These are phyloP conservation scores for Epicoccum nigrum DNA, from an alignment of 2,329 filamentous ascomycete species.

Conservation along the genomic window DNA sequence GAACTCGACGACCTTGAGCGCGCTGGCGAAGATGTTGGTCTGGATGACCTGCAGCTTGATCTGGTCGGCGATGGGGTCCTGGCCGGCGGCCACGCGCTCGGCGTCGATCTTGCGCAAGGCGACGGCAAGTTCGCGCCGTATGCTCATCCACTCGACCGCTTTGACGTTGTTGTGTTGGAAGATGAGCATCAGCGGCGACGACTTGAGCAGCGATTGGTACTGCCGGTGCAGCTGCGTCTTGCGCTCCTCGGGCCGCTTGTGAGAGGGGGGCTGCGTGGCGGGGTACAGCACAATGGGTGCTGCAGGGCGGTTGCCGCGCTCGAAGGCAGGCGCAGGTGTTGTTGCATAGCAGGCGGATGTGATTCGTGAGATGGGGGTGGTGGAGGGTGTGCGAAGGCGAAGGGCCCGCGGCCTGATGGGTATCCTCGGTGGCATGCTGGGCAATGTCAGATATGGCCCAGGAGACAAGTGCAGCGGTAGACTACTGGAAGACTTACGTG, in stretches of 20 bases:
- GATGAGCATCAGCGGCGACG: slow-evolving; percentile 82
- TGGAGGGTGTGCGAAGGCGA: slow-evolving; percentile 33
- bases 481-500: slow-evolving; percentile 29
- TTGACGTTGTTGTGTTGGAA: slow-evolving; percentile 82
- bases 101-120: slow-evolving; percentile 71
- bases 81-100: slow-evolving; percentile 67
- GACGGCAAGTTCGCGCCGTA: slow-evolving; percentile 70
- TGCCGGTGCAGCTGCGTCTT: slow-evolving; percentile 88
- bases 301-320: slow-evolving; percentile 54
- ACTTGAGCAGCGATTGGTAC: slow-evolving; percentile 87
- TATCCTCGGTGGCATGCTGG: slow-evolving; percentile 49
- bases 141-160: slow-evolving; percentile 74
- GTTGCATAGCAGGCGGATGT: slow-evolving; percentile 56
- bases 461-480: neutral
- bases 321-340: slow-evolving; percentile 59
- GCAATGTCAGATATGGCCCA: slow-evolving; percentile 3
- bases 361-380: slow-evolving; percentile 36
- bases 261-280: slow-evolving; percentile 80
- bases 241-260: slow-evolving; percentile 82
- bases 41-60: slow-evolving; percentile 84
- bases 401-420: slow-evolving; percentile 41
- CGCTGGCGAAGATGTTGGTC: slow-evolving; percentile 86
- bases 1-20: slow-evolving; percentile 85
- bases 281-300: slow-evolving; percentile 59
- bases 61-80: slow-evolving; percentile 58